A percentile compares a stretch with the other conserved stretches of the same genome.
Conservation (phyloP, 1,139 yeast genomes). For the Suhomyces chickasaworum region DNA sequence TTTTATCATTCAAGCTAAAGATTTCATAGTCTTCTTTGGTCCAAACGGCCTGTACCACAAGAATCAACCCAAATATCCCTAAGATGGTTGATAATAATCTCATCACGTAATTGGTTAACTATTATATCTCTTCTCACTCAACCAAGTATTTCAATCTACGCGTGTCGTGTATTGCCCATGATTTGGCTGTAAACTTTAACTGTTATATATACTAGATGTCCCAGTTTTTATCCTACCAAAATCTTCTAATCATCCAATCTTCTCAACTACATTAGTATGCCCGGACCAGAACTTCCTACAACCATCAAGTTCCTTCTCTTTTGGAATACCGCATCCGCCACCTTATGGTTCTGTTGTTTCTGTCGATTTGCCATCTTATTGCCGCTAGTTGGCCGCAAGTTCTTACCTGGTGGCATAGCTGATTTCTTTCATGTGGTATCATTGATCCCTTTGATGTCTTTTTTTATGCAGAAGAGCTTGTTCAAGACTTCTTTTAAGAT, state of each 20-base stretch:
- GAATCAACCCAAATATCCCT: not conserved
- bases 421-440: slow-evolving; percentile 58
- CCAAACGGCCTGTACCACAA: slow-evolving; percentile 30
- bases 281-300: not conserved
- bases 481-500: slow-evolving; percentile 13
- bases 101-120: not conserved
- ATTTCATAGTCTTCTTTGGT: slow-evolving; percentile 74
- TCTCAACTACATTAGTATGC: not conserved
- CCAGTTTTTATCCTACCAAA: not conserved
- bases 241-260: not conserved
- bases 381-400: slow-evolving; percentile 63
- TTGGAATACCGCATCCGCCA: slow-evolving; percentile 38
- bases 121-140: not conserved
- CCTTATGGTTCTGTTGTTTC: slow-evolving; percentile 56
- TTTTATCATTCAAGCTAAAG: slow-evolving; percentile 69
- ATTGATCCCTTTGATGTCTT: slow-evolving; percentile 34
- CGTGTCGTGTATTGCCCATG: not conserved
- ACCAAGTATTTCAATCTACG: too few species aligned
- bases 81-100: slow-evolving; percentile 1
- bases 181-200: not conserved
- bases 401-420: slow-evolving; percentile 70
- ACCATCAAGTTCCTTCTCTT: slow-evolving; percentile 34
- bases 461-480: slow-evolving; percentile 26
- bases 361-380: slow-evolving; percentile 52
- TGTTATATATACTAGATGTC: not conserved